A percentile compares a stretch with the other conserved stretches of the same genome.
Conservation (phyloP, 495 filamentous ascomycete genomes). For the Cladorrhinum samala region DNA sequence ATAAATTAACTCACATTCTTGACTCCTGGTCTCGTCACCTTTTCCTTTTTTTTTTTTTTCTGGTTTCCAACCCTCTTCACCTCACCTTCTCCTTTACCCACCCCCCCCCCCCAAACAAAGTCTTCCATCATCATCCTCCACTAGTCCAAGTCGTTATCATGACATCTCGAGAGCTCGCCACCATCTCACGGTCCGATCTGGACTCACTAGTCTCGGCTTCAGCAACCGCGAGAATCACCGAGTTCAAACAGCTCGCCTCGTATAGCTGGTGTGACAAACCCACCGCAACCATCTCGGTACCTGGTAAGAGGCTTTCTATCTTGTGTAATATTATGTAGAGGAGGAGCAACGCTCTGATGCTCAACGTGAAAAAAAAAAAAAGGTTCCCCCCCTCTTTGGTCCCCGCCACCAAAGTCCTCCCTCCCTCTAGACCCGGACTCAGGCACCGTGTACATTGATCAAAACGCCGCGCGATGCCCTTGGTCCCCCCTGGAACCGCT, state of each 20-base stretch:
- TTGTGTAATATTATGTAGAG: no score
- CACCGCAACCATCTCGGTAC: constrained; percentile 30
- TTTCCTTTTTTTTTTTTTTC: no score
- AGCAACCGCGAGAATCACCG: constrained; percentile 21
- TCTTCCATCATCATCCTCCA: not conserved
- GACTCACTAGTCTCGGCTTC: not conserved
- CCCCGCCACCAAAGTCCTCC: constrained; percentile 19
- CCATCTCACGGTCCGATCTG: constrained; percentile 1
- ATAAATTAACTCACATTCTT: no score
- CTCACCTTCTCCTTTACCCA: no score
- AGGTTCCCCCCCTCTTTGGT: constrained; percentile 32
- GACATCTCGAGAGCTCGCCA: not conserved
- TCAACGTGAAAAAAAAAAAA: no score
- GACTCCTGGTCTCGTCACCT: no score
- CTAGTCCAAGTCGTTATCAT: no score
- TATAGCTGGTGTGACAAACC: constrained; percentile 45
- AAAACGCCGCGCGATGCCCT: constrained; percentile 41
- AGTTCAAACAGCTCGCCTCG: constrained; percentile 40
- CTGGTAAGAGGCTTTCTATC: constrained; percentile 16
- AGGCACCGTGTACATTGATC: constrained; percentile 35
- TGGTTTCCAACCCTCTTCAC: no score
- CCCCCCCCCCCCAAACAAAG: no score
- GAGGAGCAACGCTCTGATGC: no score
- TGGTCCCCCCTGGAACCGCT: constrained; percentile 43
- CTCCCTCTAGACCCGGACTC: constrained; percentile 29